Conservation (phyloP, 2,329 filamentous ascomycete genomes). For the Botrytis galanthina region DNA sequence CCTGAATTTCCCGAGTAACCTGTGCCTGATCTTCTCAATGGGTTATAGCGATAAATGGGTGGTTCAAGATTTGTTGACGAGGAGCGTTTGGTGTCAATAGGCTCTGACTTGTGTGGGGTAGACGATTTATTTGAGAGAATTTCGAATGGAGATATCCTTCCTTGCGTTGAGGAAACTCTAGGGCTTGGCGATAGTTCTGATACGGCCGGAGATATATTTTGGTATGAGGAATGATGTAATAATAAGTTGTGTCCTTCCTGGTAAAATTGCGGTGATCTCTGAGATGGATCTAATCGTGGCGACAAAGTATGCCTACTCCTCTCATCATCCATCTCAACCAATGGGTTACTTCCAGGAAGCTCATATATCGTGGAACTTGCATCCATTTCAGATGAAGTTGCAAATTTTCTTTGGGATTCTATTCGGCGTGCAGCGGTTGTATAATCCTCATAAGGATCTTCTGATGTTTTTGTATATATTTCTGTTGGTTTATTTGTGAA, state of each 20-base stretch:
- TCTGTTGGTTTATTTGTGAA: not conserved
- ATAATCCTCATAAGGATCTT: not conserved
- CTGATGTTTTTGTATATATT: not conserved
- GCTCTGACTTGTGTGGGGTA: not conserved
- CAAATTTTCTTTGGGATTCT: not conserved
- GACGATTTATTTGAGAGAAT: not conserved
- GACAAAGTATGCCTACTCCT: not conserved
- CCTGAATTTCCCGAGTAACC: not conserved
- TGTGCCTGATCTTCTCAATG: not conserved
- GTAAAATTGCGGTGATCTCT: not conserved
- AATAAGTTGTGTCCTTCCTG: not conserved
- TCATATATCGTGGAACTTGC: not conserved
- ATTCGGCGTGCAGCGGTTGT: not conserved
- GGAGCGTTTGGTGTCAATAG: not conserved
- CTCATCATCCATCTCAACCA: conserved; percentile 9
- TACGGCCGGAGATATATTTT: not conserved
- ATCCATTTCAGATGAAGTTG: conserved; percentile 4
- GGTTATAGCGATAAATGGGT: not conserved
- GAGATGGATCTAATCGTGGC: not conserved
- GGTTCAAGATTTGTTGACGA: not conserved
- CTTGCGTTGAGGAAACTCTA: not conserved
- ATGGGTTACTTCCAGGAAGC: not conserved
- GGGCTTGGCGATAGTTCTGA: not conserved
- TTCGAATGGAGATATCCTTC: not conserved
- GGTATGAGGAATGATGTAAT: not conserved